Evolutionary conservation across 306 rosid species (phyloP), one percentile per base, ranked within the genome.

Genomic region (Dicorynia guianensis): DNA sequence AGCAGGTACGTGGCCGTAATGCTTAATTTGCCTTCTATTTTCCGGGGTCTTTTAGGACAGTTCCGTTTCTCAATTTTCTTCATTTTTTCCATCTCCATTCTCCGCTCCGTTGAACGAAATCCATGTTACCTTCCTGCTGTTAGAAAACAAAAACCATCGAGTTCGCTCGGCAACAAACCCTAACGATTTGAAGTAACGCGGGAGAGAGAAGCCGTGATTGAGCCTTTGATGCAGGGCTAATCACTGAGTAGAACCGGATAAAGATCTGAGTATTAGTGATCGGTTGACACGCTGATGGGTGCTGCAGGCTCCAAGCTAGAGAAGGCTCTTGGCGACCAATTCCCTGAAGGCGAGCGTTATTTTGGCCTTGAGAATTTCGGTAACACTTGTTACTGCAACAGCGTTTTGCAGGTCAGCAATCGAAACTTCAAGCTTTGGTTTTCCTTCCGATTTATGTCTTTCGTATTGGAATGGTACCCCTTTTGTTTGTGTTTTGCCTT

Each of bases 301-400:
- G 96, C 93, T 63, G 87, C 97, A 81, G 97, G 97, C 63, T 95
- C 97, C n/a, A 95, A 92, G 86, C 96, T 95, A 39, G 98, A 95
- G 89, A 95, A 89, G 77, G 97, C 96, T 83, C 97, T 95, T 19
- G 98, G 98, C 1, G 98, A 95, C 67, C 97, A 95, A 83, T 95
- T 95, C 57, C 98, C 98, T 4, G 98, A 95, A 85, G 98, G 98
- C 84, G 98, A 95, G 69, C 97, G 94, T 46, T 95, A 95, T 77
- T 94, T 92, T 46, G 98, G 98, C 61, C 92, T 94, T 1, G 98
- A 94, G 84, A 94, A 94, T 87, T 94, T 94, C 53, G 98, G 98
- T 76, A 94, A 94, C 67, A 94, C 98, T 75, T 94, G 98, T 85
- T 94, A 94, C 79, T 94, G 97, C 78, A 94, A 94, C 79, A 94